Conservation (phyloP, 1,139 yeast species). For the Geotrichum fermentans region DNA sequence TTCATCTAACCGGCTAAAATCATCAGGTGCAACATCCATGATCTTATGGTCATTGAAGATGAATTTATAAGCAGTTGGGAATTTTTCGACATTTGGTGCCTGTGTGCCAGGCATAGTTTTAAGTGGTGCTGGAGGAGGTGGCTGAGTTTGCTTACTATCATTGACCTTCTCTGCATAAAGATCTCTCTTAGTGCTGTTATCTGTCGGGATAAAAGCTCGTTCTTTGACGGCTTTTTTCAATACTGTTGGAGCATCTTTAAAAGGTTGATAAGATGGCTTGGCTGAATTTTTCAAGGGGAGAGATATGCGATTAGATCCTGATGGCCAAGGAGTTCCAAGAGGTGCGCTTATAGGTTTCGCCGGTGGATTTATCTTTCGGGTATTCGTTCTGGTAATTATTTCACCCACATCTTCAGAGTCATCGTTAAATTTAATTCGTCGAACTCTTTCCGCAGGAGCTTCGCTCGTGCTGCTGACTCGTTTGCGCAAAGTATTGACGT, state of each 20-base stretch:
- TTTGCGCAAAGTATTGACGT: no score
- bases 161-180: background rate
- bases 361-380: background rate
- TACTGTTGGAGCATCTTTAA: background rate
- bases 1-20: slow-evolving; percentile 36
- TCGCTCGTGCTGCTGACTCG: background rate
- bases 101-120: background rate
- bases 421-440: background rate
- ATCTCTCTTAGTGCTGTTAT: background rate
- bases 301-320: background rate
- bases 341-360: background rate
- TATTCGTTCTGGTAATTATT: background rate
- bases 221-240: background rate
- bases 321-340: background rate
- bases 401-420: slow-evolving; percentile 4
- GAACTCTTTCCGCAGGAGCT: background rate
- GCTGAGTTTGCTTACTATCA: background rate
- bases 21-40: slow-evolving; percentile 32
- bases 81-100: background rate
- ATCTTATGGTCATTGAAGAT: slow-evolving; percentile 32
- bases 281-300: background rate
- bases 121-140: background rate
- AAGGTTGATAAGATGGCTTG: background rate
- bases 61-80: slow-evolving; percentile 23
- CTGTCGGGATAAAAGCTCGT: background rate